phyloP scores from a whole-genome alignment of 2,329 filamentous ascomycete genomes.

The Trematosphaeria pertusa region DNA sequence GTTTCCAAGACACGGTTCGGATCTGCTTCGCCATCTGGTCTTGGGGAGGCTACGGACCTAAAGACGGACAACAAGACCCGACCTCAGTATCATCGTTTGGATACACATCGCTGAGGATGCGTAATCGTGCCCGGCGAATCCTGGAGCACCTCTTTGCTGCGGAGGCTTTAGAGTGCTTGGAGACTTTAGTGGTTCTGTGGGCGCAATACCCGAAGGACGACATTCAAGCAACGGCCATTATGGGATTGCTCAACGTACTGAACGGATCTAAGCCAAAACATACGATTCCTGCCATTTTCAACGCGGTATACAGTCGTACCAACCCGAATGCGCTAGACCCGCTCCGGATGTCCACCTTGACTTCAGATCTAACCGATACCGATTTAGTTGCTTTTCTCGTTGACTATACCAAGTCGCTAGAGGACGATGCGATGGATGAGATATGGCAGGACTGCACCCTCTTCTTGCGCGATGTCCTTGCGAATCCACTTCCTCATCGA shows the following conservation, averaged over 20 bases:
- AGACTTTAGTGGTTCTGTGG: constrained; percentile 90
- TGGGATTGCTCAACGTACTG: constrained; percentile 87
- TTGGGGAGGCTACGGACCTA: constrained; percentile 76
- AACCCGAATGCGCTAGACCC: constrained; percentile 82
- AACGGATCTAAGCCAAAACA: constrained; percentile 91
- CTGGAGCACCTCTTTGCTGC: constrained; percentile 92
- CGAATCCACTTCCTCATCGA: constrained; percentile 92
- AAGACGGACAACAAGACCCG: constrained; percentile 64
- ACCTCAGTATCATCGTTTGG: constrained; percentile 81
- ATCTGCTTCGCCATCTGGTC: constrained; percentile 95
- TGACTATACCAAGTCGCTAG: constrained; percentile 85
- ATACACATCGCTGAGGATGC: constrained; percentile 89
- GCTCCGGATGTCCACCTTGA: constrained; percentile 83
- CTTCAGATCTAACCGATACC: constrained; percentile 80
- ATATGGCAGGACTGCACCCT: constrained; percentile 95
- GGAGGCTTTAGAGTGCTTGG: constrained; percentile 90
- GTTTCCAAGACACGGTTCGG: constrained; percentile 92
- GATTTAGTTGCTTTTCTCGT: constrained; percentile 90
- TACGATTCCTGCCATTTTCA: constrained; percentile 92
- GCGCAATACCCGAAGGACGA: constrained; percentile 59
- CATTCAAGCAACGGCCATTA: constrained; percentile 68
- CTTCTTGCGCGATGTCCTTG: constrained; percentile 87
- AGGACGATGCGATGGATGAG: constrained; percentile 97
- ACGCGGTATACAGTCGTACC: constrained; percentile 92
- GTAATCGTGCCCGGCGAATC: constrained; percentile 84